Evolutionary conservation across 1,284 basidiomycete species (phyloP).

Genomic region (Sanghuangporus sanghuang): DNA sequence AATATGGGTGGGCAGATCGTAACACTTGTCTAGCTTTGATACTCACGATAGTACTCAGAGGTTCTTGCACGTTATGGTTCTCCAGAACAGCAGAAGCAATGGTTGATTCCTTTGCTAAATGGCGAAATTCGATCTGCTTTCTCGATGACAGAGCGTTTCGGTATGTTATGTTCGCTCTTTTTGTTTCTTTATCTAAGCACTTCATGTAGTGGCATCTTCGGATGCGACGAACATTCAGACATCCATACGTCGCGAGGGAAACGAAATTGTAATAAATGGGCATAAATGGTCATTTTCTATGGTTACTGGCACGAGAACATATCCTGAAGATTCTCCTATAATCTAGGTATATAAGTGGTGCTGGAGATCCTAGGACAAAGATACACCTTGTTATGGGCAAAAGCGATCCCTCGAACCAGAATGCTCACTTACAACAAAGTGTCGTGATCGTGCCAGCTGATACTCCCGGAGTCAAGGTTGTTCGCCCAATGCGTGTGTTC

Average conservation of each 20-base stretch:
- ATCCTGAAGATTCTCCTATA: not conserved
- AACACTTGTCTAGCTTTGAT: not conserved
- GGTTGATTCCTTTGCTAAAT: slow-evolving; percentile 84
- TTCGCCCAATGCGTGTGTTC: slow-evolving; percentile 90
- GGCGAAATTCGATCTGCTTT: slow-evolving; percentile 94
- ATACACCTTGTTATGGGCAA: slow-evolving; percentile 95
- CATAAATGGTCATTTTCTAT: slow-evolving; percentile 77
- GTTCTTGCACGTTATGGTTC: slow-evolving; percentile 92
- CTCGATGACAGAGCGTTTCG: slow-evolving; percentile 90
- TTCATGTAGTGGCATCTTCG: slow-evolving; percentile 76
- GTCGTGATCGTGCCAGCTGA: slow-evolving; percentile 91
- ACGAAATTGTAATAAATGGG: slow-evolving; percentile 91
- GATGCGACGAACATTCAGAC: slow-evolving; percentile 96
- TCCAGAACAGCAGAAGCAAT: slow-evolving; percentile 85
- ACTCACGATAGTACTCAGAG: slow-evolving; percentile 48
- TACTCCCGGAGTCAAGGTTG: slow-evolving; percentile 81
- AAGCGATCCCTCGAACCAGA: slow-evolving; percentile 72
- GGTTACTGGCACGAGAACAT: not conserved
- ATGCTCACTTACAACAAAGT: slow-evolving; percentile 81
- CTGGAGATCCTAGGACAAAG: slow-evolving; percentile 87
- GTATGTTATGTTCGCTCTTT: slow-evolving; percentile 32
- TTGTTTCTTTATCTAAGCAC: slow-evolving; percentile 6
- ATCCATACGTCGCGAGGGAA: slow-evolving; percentile 79
- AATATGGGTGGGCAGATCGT: slow-evolving; percentile 73
- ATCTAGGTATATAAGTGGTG: slow-evolving; percentile 91